A percentile compares a stretch with the other conserved stretches of the same genome.
Evolutionary conservation across 441 rosid genomes (phyloP).

Genomic region (Gossypium trilobum): DNA sequence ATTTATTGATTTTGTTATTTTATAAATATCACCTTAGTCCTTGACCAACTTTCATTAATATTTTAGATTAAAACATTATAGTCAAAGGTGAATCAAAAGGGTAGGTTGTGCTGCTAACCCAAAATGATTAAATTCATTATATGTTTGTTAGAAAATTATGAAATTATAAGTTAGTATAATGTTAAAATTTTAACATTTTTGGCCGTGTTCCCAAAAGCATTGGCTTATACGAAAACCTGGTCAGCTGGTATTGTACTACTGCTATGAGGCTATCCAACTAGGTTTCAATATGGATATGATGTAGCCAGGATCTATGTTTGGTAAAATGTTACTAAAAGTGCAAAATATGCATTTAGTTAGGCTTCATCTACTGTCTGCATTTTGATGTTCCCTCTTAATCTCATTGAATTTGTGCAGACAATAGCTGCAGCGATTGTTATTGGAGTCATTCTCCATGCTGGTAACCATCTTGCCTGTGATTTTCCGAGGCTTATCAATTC

Average conservation of each 20-base stretch:
- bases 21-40: no score
- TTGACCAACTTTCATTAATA: no score
- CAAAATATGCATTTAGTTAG: neutral
- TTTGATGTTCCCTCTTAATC: neutral
- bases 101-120: no score
- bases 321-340: neutral
- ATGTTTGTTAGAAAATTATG: no score
- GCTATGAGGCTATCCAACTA: neutral
- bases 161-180: no score
- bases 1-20: neutral
- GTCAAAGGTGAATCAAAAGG: no score
- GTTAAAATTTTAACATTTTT: no score
- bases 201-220: no score
- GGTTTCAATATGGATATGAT: neutral
- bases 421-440: slow-evolving; percentile 54
- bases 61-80: no score
- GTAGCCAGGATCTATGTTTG: neutral
- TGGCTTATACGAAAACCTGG: neutral
- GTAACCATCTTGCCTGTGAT: slow-evolving; percentile 55
- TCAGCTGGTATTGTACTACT: neutral
- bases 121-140: no score
- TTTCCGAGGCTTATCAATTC: slow-evolving; percentile 43
- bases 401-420: slow-evolving; percentile 29
- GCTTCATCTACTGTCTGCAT: neutral
- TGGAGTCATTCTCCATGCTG: slow-evolving; percentile 43